These are phyloP conservation scores for Vitis cinerea DNA, from an alignment of 164 flowering plant genomes.

Conservation along the genomic window DNA sequence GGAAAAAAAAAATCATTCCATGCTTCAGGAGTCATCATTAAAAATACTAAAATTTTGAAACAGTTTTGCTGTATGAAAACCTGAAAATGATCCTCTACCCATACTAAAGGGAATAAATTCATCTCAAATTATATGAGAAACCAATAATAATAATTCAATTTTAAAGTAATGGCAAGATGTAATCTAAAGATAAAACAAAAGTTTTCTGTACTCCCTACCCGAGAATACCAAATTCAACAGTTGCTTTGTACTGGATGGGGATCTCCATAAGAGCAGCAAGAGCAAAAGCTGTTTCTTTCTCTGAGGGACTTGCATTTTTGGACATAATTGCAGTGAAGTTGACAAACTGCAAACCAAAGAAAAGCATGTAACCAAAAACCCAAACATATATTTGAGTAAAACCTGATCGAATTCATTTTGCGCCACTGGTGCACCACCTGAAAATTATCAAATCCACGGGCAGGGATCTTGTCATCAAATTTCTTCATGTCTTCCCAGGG, in stretches of 20 bases:
- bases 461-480: slow-evolving; percentile 74
- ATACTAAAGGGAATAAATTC: too few relatives aligned
- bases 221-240: slow-evolving; percentile 43
- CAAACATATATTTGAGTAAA: not conserved
- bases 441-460: slow-evolving; percentile 74
- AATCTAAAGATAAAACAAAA: not conserved
- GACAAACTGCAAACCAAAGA: slow-evolving; percentile 51
- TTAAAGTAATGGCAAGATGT: not conserved
- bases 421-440: slow-evolving; percentile 39
- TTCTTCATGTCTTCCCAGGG: slow-evolving; percentile 85
- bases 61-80: too few relatives aligned
- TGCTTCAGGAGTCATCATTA: not conserved
- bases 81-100: too few relatives aligned
- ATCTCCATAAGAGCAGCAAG: slow-evolving; percentile 85
- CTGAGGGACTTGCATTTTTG: slow-evolving; percentile 24
- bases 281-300: slow-evolving; percentile 78
- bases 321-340: slow-evolving; percentile 71
- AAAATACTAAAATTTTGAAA: too few relatives aligned
- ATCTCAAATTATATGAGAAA: too few relatives aligned
- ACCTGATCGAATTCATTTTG: too few relatives aligned
- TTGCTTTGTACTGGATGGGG: slow-evolving; percentile 71
- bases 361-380: not conserved
- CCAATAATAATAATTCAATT: not conserved
- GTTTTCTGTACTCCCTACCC: slow-evolving; percentile 37
- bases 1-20: not conserved